Percentiles rank a stretch among this genome's conserved stretches.
Evolutionary conservation across 306 rosid species (phyloP).

Genomic region (Cicer arietinum): DNA sequence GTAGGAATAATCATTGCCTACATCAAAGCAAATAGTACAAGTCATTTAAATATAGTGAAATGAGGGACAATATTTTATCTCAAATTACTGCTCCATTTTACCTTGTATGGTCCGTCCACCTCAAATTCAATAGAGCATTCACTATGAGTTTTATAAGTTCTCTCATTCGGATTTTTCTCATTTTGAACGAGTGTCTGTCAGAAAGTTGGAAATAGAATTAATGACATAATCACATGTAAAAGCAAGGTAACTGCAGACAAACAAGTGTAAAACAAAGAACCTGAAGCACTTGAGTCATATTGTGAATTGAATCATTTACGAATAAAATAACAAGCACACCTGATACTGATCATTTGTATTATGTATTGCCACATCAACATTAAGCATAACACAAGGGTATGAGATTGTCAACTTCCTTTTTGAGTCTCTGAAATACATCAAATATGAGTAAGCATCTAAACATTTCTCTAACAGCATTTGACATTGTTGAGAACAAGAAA

Average conservation of each 20-base stretch:
- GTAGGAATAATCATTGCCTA: slow-evolving; percentile 99
- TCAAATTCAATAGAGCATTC: slow-evolving; percentile 99
- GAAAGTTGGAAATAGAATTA: slow-evolving; percentile 45
- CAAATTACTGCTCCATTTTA: slow-evolving; percentile 40
- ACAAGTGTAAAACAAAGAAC: slow-evolving; percentile 24
- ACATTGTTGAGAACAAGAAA: slow-evolving; percentile 16
- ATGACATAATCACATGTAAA: slow-evolving; percentile 27
- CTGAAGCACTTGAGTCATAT: slow-evolving; percentile 27
- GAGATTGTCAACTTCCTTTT: slow-evolving; percentile 93
- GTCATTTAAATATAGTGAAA: slow-evolving; percentile 41
- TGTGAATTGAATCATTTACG: slow-evolving; percentile 37
- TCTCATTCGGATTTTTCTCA: slow-evolving; percentile 59
- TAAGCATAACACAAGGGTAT: slow-evolving; percentile 99
- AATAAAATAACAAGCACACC: slow-evolving; percentile 60
- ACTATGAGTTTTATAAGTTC: slow-evolving; percentile 79
- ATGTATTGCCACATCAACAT: slow-evolving; percentile 95
- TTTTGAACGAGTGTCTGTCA: slow-evolving; percentile 64
- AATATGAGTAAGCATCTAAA: slow-evolving; percentile 47
- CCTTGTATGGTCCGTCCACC: slow-evolving; percentile 99
- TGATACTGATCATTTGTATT: slow-evolving; percentile 98
- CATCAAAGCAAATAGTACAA: slow-evolving; percentile 36
- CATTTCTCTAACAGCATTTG: slow-evolving; percentile 32
- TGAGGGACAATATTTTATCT: slow-evolving; percentile 15
- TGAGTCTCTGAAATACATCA: slow-evolving; percentile 66
- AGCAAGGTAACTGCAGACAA: slow-evolving; percentile 31